Evolutionary conservation across 2,329 filamentous ascomycete genomes (phyloP).

Genomic region (Arthroderma sp.): DNA sequence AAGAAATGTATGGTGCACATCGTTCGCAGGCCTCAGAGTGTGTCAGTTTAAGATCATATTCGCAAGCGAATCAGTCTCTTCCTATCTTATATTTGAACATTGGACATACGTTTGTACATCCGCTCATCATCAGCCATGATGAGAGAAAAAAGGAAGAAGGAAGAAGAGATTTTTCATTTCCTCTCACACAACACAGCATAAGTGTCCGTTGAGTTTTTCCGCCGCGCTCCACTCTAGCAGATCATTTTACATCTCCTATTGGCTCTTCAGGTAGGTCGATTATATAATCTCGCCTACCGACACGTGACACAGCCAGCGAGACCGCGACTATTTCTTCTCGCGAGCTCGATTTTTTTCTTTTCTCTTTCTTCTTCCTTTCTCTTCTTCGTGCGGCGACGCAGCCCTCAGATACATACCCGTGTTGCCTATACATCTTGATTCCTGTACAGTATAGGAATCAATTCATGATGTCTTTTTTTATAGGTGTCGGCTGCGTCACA

Average conservation of each 20-base stretch:
- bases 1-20: too few relatives aligned
- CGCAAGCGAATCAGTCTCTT: slow-evolving; percentile 10
- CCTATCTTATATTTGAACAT: slow-evolving; percentile 9
- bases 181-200: background rate
- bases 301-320: too few relatives aligned
- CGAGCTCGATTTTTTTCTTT: slow-evolving; percentile 4
- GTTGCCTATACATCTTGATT: slow-evolving; percentile 57
- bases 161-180: background rate
- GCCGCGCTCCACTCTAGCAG: too few relatives aligned
- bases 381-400: slow-evolving; percentile 70
- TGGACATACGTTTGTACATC: slow-evolving; percentile 4
- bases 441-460: slow-evolving; percentile 11
- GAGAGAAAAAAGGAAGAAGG: slow-evolving; percentile 2
- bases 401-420: slow-evolving; percentile 51
- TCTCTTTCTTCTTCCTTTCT: slow-evolving; percentile 38
- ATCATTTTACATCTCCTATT: too few relatives aligned
- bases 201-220: too few relatives aligned
- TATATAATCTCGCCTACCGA: too few relatives aligned
- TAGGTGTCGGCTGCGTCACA: slow-evolving; percentile 72
- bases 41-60: slow-evolving; percentile 10
- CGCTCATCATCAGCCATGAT: slow-evolving; percentile 10
- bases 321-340: background rate
- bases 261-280: too few relatives aligned
- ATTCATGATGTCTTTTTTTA: slow-evolving; percentile 36
- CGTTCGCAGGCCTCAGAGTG: slow-evolving; percentile 7